These are phyloP conservation scores for Pseudocercospora crystallina DNA, from an alignment of 2,329 filamentous ascomycete genomes.

Conservation along the genomic window DNA sequence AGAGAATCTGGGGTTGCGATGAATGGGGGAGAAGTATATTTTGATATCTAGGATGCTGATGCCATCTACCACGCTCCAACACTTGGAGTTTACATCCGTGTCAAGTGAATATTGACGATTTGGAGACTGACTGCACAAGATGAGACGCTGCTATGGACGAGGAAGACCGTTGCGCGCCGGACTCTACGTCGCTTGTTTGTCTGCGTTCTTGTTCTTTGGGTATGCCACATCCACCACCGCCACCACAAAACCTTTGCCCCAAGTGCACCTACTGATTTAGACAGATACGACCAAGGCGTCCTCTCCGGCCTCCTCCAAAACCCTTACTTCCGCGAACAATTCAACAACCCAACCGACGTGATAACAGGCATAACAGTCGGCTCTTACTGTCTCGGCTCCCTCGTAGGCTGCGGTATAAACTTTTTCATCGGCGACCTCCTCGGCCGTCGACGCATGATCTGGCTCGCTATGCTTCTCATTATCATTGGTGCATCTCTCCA, in stretches of 20 bases:
- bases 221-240: slow-evolving; percentile 2
- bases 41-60: not conserved
- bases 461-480: slow-evolving; percentile 52
- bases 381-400: slow-evolving; percentile 61
- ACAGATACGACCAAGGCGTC: slow-evolving; percentile 21
- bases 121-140: slow-evolving; percentile 5
- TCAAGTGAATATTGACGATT: no score
- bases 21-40: not conserved
- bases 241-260: no score
- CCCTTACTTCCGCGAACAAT: slow-evolving; percentile 21
- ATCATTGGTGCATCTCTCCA: slow-evolving; percentile 45
- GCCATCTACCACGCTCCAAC: no score
- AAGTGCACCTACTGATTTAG: no score
- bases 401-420: slow-evolving; percentile 54
- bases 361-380: slow-evolving; percentile 39
- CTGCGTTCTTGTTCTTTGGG: slow-evolving; percentile 24
- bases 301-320: slow-evolving; percentile 24
- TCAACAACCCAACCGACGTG: slow-evolving; percentile 20
- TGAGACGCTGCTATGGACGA: slow-evolving; percentile 21
- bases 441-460: slow-evolving; percentile 50
- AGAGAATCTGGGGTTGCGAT: not conserved
- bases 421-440: slow-evolving; percentile 51
- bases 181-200: slow-evolving; percentile 21
- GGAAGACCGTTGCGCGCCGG: slow-evolving; percentile 20
- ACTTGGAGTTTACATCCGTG: no score